Evolutionary conservation across 352 stramenopile genomes (phyloP).

Genomic region (Stephanocyclus meneghinianus): DNA sequence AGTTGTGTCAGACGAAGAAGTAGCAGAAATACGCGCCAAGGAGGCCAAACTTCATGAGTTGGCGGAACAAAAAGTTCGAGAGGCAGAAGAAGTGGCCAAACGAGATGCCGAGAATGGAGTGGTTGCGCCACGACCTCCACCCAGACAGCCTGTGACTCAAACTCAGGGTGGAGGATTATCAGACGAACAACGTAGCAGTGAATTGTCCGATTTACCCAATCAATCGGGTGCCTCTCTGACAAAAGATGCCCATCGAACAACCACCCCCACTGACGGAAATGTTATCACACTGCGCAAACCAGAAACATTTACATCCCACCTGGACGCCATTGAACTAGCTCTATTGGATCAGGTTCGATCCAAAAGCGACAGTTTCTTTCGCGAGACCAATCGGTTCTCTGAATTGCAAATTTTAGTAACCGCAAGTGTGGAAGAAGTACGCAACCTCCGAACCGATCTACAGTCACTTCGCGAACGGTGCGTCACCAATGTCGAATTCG

Average conservation of each 20-base stretch:
- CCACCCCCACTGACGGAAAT: constrained; percentile 20
- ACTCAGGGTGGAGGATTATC: neutral
- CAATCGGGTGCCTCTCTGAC: constrained; percentile 22
- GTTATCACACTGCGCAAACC: constrained; percentile 55
- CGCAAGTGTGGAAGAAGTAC: constrained; percentile 60
- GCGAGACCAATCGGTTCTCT: constrained; percentile 78
- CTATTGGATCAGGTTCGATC: constrained; percentile 75
- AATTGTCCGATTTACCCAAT: constrained; percentile 38
- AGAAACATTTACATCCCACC: constrained; percentile 61
- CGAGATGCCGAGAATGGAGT: constrained; percentile 29
- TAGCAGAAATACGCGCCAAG: constrained; percentile 43
- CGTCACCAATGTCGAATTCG: constrained; percentile 51
- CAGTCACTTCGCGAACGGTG: constrained; percentile 44
- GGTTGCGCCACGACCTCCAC: constrained; percentile 3
- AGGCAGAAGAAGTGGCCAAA: constrained; percentile 31
- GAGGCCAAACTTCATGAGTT: constrained; percentile 42
- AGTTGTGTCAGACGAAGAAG: constrained; percentile 51
- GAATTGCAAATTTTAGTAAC: constrained; percentile 69
- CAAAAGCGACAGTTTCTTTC: constrained; percentile 74
- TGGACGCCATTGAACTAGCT: constrained; percentile 75
- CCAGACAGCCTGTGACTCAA: neutral
- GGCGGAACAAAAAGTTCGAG: constrained; percentile 39
- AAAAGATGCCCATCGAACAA: constrained; percentile 24
- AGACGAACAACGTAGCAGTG: constrained; percentile 20
- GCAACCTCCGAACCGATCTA: constrained; percentile 47